These are phyloP conservation scores for Cucurbita moschata DNA, from an alignment of 306 rosid genomes.

Conservation along the genomic window DNA sequence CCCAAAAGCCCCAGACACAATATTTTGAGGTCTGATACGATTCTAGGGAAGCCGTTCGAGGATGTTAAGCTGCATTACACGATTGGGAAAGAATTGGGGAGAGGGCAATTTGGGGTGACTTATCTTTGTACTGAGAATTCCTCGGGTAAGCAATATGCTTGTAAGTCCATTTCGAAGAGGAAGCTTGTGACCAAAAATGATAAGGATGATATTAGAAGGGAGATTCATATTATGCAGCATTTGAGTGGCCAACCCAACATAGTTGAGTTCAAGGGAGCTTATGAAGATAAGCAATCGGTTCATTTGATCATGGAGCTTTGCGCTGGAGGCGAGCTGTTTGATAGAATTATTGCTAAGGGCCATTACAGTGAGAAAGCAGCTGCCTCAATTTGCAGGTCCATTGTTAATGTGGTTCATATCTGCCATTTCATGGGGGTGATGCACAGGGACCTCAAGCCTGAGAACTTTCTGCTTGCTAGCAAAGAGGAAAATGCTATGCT, in stretches of 20 bases:
- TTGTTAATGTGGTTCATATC: not conserved
- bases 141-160: constrained; percentile 25
- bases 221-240: not conserved
- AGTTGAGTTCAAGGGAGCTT: not conserved
- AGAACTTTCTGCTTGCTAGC: constrained; percentile 74
- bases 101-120: constrained; percentile 90
- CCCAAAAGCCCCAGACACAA: constrained; percentile 25
- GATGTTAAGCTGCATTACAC: constrained; percentile 46
- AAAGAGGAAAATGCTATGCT: constrained; percentile 50
- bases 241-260: not conserved
- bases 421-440: not conserved
- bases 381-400: not conserved
- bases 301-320: not conserved
- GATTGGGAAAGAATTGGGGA: constrained; percentile 65
- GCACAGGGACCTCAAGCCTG: constrained; percentile 69
- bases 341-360: not conserved
- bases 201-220: not conserved
- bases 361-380: not conserved
- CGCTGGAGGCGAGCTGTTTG: not conserved
- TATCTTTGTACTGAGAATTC: constrained; percentile 61
- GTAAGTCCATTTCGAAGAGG: not conserved
- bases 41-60: constrained; percentile 51
- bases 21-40: constrained; percentile 23
- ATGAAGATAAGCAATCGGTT: not conserved
- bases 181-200: not conserved